phyloP scores from a whole-genome alignment of 164 flowering plant species.

The Amborella trichopoda region DNA sequence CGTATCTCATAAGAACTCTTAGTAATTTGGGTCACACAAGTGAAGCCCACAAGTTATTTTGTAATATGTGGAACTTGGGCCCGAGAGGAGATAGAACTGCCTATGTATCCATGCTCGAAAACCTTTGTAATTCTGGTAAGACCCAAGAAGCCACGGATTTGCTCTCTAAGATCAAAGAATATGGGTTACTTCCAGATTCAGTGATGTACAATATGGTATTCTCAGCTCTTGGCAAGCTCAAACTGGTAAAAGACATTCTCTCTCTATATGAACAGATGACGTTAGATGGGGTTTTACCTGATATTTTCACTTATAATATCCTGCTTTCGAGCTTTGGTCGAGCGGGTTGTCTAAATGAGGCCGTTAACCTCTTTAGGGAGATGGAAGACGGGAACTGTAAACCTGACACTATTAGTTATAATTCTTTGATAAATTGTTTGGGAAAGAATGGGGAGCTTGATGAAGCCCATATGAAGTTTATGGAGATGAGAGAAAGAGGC shows the following conservation, averaged over 20 bases:
- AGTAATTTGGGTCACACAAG: constrained; percentile 72
- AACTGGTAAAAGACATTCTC: constrained; percentile 43
- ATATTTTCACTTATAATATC: constrained; percentile 83
- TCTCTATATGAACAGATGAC: constrained; percentile 81
- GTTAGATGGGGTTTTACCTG: constrained; percentile 60
- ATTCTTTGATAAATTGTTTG: constrained; percentile 80
- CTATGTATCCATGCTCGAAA: constrained; percentile 73
- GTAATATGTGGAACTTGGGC: constrained; percentile 80
- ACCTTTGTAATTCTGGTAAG: constrained; percentile 61
- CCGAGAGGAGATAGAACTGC: constrained; percentile 79
- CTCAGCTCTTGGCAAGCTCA: constrained; percentile 70
- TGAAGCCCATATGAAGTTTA: constrained; percentile 92
- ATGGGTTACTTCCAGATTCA: constrained; percentile 56
- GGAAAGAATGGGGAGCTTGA: constrained; percentile 86
- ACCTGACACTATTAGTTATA: constrained; percentile 79
- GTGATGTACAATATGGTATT: constrained; percentile 74
- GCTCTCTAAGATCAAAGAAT: constrained; percentile 60
- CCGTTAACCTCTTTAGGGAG: constrained; percentile 62
- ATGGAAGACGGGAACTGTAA: constrained; percentile 52
- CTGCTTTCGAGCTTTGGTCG: constrained; percentile 75
- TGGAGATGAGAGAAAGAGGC: constrained; percentile 88
- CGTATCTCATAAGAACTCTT: constrained; percentile 66
- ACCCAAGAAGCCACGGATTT: constrained; percentile 69
- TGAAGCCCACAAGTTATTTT: constrained; percentile 91
- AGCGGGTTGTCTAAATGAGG: constrained; percentile 59